phyloP scores from a whole-genome alignment of 78 protist species.

The Chrysochromulina parva region DNA sequence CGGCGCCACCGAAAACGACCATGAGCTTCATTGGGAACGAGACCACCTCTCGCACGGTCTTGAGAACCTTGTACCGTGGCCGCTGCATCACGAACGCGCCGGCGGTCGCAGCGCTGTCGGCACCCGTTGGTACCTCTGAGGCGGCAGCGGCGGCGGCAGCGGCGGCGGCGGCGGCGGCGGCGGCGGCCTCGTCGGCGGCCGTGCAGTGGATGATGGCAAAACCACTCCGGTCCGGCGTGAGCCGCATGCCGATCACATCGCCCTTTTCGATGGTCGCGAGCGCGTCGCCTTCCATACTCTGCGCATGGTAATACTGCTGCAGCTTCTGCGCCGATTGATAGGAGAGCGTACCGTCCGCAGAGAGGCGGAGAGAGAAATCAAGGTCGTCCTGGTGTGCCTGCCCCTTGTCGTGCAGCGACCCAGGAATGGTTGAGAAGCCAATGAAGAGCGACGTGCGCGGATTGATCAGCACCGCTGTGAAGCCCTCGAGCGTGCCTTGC shows the following conservation, averaged over 20 bases:
- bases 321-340: not conserved
- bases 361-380: not conserved
- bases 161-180: not conserved
- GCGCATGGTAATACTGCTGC: not conserved
- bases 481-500: not conserved
- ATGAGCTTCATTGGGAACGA: not conserved
- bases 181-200: not conserved
- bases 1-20: not conserved
- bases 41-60: not conserved
- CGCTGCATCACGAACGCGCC: no score
- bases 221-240: not conserved
- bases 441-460: not conserved
- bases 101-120: no score
- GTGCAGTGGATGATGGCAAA: not conserved
- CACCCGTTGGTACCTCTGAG: no score
- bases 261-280: not conserved
- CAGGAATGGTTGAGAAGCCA: not conserved
- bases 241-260: not conserved
- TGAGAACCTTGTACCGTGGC: not conserved
- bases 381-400: slow-evolving; percentile 16
- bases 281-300: not conserved
- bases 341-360: not conserved
- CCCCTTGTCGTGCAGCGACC: not conserved
- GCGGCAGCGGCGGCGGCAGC: no score
- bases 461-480: not conserved